These are phyloP conservation scores for Russula lepida DNA, from an alignment of 768 basidiomycete species.

Conservation along the genomic window DNA sequence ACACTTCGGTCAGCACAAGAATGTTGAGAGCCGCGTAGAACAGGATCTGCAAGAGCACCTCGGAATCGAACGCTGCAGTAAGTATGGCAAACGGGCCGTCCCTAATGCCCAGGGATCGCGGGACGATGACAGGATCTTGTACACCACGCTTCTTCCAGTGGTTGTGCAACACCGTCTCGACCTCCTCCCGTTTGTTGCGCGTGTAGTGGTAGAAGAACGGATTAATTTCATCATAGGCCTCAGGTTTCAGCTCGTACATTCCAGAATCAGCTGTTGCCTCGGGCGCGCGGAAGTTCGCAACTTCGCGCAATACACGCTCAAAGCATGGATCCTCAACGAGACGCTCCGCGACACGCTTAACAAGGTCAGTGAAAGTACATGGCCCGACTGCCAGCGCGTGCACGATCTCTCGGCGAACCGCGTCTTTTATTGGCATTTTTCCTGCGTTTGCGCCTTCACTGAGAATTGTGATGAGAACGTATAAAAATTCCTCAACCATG, in stretches of 20 bases:
- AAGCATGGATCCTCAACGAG: conserved; percentile 79
- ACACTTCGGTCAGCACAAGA: conserved; percentile 51
- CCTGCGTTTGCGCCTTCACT: conserved; percentile 73
- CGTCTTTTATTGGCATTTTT: conserved; percentile 51
- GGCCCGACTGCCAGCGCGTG: conserved; percentile 86
- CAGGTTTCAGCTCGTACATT: conserved; percentile 81
- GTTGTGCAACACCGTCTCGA: conserved; percentile 63
- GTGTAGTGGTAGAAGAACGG: conserved; percentile 96
- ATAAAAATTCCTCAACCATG: conserved; percentile 90
- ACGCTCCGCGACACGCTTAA: conserved; percentile 85
- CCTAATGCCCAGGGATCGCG: conserved; percentile 55
- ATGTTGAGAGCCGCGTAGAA: conserved; percentile 78
- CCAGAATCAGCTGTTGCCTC: conserved; percentile 73
- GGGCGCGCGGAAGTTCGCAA: conserved; percentile 77
- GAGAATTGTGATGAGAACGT: conserved; percentile 78
- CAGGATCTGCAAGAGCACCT: conserved; percentile 69
- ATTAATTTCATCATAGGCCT: conserved; percentile 78
- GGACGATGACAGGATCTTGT: conserved; percentile 65
- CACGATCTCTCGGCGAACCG: conserved; percentile 77
- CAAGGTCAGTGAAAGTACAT: conserved; percentile 82
- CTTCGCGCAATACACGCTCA: conserved; percentile 65
- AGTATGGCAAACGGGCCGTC: conserved; percentile 64
- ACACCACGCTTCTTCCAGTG: conserved; percentile 58
- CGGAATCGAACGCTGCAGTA: conserved; percentile 55
- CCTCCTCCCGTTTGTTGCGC: conserved; percentile 88